phyloP scores from a whole-genome alignment of 176 grass and related monocot genomes.

The Oryza coarctata region DNA sequence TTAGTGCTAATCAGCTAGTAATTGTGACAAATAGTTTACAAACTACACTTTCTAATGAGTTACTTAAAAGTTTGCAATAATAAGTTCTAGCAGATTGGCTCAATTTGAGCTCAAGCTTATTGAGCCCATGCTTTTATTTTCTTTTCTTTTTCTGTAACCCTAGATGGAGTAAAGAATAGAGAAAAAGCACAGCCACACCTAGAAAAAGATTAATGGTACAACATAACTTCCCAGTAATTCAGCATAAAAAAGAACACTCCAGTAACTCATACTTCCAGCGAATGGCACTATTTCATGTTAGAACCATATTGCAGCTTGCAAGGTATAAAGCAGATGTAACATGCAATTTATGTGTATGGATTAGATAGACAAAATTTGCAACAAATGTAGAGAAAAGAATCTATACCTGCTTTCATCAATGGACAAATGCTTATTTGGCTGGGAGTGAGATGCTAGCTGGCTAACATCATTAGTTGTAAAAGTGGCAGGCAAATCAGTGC shows the following conservation, averaged over 20 bases:
- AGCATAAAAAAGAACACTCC: background rate
- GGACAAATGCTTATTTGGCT: conserved; percentile 29
- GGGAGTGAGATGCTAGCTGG: conserved; percentile 32
- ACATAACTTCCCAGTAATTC: background rate
- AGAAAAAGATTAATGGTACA: background rate
- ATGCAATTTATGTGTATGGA: background rate
- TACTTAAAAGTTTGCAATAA: background rate
- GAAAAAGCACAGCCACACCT: too few species aligned
- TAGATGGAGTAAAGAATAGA: background rate
- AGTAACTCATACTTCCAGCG: background rate
- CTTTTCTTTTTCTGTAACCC: background rate
- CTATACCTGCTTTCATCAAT: conserved; percentile 41
- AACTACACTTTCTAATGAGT: background rate
- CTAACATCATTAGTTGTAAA: conserved; percentile 17
- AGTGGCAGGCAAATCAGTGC: conserved; percentile 23
- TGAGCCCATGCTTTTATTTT: background rate
- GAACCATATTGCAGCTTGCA: background rate
- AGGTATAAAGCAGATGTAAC: background rate
- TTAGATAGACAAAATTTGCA: conserved; percentile 9
- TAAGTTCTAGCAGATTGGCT: background rate
- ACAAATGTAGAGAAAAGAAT: background rate
- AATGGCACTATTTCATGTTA: background rate
- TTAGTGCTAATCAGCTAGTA: background rate
- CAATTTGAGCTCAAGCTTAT: background rate
- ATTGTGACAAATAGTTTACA: background rate